A percentile compares a stretch with the other conserved stretches of the same genome.
Evolutionary conservation across 768 basidiomycete species (phyloP).

Genomic region (Boletus rubescentipes): DNA sequence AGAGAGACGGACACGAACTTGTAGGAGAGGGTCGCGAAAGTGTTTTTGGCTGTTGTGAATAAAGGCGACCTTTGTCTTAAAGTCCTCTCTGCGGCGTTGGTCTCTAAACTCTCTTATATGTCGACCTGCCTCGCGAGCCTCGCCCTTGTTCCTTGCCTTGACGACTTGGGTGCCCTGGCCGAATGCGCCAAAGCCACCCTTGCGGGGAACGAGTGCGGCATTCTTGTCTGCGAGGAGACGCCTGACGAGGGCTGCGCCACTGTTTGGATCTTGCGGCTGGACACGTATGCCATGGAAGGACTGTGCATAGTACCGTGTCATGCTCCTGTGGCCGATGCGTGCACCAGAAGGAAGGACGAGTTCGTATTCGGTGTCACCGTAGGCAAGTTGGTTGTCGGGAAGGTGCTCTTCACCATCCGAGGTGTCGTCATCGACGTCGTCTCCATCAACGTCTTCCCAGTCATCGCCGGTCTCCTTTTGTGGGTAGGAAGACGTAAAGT

Average conservation of each 20-base stretch:
- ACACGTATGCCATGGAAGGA: constrained; percentile 54
- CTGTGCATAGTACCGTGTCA: constrained; percentile 86
- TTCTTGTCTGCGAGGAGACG: constrained; percentile 79
- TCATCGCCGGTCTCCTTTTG: constrained; percentile 27
- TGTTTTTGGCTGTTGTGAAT: constrained; percentile 88
- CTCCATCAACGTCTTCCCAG: constrained; percentile 38
- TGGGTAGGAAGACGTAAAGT: constrained; percentile 83
- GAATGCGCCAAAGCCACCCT: constrained; percentile 85
- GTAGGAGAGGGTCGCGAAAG: constrained; percentile 70
- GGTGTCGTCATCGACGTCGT: constrained; percentile 21
- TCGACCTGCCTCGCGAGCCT: constrained; percentile 88
- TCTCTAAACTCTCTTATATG: constrained; percentile 85
- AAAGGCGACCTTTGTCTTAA: constrained; percentile 81
- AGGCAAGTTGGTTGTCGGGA: constrained; percentile 58
- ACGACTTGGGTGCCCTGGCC: constrained; percentile 81
- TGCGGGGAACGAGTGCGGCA: constrained; percentile 78
- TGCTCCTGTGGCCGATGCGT: constrained; percentile 87
- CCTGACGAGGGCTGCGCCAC: constrained; percentile 75
- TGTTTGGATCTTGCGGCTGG: constrained; percentile 61
- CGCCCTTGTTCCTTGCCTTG: constrained; percentile 91
- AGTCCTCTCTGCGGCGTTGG: constrained; percentile 72
- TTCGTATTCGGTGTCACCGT: constrained; percentile 80
- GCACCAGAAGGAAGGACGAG: constrained; percentile 92
- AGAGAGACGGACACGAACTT: constrained; percentile 32
- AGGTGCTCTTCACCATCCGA: constrained; percentile 41